phyloP scores from a whole-genome alignment of 345 rosid species.

The Eucalyptus tenuipes region DNA sequence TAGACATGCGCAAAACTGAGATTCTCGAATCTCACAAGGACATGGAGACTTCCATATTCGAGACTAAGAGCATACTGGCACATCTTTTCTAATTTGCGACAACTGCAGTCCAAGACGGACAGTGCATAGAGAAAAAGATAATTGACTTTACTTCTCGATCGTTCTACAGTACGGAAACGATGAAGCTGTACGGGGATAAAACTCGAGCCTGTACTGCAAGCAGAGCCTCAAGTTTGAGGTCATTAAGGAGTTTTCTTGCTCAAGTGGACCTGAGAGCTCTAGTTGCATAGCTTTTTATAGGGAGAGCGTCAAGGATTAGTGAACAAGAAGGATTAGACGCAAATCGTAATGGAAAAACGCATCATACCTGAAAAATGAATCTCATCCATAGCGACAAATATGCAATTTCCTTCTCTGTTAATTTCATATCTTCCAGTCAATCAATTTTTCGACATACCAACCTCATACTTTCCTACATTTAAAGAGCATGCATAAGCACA shows the following conservation, averaged over 20 bases:
- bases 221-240: background rate
- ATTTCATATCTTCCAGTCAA: background rate
- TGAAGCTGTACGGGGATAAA: background rate
- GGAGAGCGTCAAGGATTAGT: background rate
- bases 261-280: background rate
- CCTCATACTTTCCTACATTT: background rate
- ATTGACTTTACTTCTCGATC: background rate
- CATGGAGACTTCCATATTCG: background rate
- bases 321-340: background rate
- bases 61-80: background rate
- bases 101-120: background rate
- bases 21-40: background rate
- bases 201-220: background rate
- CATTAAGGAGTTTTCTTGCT: background rate
- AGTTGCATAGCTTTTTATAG: background rate
- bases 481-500: background rate
- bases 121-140: background rate
- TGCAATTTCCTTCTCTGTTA: background rate
- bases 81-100: background rate
- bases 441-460: background rate
- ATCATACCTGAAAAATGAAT: background rate
- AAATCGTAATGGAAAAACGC: background rate
- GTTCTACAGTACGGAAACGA: background rate
- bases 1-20: background rate
- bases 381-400: background rate